Percentiles rank a stretch among this genome's conserved stretches.
Conservation (phyloP, 2,329 filamentous ascomycete species). For the Tolypocladium ovalisporum region DNA sequence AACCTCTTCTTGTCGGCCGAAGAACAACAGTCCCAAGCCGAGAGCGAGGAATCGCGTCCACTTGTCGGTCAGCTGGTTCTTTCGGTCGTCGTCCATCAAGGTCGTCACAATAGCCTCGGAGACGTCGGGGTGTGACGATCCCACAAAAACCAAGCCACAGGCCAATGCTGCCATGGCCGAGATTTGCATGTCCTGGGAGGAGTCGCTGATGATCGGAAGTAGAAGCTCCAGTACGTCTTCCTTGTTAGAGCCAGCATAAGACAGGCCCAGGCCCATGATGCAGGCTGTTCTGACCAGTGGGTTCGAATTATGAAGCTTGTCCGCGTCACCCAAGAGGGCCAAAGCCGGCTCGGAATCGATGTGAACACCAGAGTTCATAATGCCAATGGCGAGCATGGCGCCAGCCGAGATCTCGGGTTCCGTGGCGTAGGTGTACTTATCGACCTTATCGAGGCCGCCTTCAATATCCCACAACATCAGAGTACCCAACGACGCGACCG, state of each 20-base stretch:
- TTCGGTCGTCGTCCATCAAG: slow-evolving; percentile 84
- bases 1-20: slow-evolving; percentile 96
- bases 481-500: slow-evolving; percentile 85
- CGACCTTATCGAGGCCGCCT: slow-evolving; percentile 82
- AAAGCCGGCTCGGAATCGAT: slow-evolving; percentile 84
- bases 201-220: slow-evolving; percentile 78
- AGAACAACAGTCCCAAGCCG: slow-evolving; percentile 86
- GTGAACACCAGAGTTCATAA: slow-evolving; percentile 87
- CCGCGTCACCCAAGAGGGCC: slow-evolving; percentile 70
- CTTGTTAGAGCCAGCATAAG: slow-evolving; percentile 91
- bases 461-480: slow-evolving; percentile 92
- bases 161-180: slow-evolving; percentile 93
- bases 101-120: slow-evolving; percentile 88
- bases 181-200: slow-evolving; percentile 81
- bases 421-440: slow-evolving; percentile 79
- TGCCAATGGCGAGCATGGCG: slow-evolving; percentile 84
- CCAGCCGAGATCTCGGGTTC: slow-evolving; percentile 82
- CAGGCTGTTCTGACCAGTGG: slow-evolving; percentile 68
- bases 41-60: slow-evolving; percentile 97
- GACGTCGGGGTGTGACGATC: slow-evolving; percentile 82
- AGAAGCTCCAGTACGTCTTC: slow-evolving; percentile 78
- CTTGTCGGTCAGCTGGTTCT: slow-evolving; percentile 88
- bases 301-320: slow-evolving; percentile 70
- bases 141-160: slow-evolving; percentile 83
- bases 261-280: slow-evolving; percentile 91